Evolutionary conservation across 257 asterid species (phyloP).

Genomic region (Mentha longifolia): DNA sequence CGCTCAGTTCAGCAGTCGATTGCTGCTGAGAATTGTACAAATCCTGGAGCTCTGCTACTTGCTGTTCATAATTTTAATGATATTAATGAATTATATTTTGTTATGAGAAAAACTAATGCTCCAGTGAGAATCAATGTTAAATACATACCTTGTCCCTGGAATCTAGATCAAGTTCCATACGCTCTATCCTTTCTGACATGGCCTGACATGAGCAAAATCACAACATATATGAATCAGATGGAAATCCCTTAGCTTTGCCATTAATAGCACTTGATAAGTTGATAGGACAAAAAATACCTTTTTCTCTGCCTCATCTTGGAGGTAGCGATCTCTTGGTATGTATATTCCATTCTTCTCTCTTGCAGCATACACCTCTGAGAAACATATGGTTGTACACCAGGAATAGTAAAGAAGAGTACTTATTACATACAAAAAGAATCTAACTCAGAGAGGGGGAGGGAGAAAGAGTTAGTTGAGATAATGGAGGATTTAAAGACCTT

Average conservation of each 20-base stretch:
- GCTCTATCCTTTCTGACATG: conserved; percentile 93
- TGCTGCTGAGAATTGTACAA: conserved; percentile 80
- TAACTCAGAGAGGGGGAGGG: neutral
- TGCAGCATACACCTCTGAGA: conserved; percentile 96
- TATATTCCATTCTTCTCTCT: conserved; percentile 98
- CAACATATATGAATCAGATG: conserved; percentile 19
- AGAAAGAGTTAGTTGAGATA: conserved; percentile 7
- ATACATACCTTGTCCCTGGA: conserved; percentile 86
- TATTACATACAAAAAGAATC: conserved; percentile 13
- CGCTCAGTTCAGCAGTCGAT: conserved; percentile 66
- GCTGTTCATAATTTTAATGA: conserved; percentile 55
- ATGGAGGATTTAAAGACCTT: conserved; percentile 54
- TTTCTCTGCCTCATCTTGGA: conserved; percentile 99
- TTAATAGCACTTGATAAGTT: conserved; percentile 11
- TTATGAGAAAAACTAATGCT: conserved; percentile 12
- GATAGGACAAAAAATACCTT: conserved; percentile 52
- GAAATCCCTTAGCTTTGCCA: conserved; percentile 18
- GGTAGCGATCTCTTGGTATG: conserved; percentile 95
- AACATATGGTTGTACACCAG: conserved; percentile 27
- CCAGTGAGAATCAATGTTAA: conserved; percentile 26
- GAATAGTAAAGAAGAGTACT: conserved; percentile 9
- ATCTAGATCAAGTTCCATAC: conserved; percentile 88
- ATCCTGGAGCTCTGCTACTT: conserved; percentile 83
- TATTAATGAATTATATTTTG: conserved; percentile 12
- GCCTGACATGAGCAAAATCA: conserved; percentile 53